Conservation (phyloP, 2,329 filamentous ascomycete species). For the Exophiala mesophila region DNA sequence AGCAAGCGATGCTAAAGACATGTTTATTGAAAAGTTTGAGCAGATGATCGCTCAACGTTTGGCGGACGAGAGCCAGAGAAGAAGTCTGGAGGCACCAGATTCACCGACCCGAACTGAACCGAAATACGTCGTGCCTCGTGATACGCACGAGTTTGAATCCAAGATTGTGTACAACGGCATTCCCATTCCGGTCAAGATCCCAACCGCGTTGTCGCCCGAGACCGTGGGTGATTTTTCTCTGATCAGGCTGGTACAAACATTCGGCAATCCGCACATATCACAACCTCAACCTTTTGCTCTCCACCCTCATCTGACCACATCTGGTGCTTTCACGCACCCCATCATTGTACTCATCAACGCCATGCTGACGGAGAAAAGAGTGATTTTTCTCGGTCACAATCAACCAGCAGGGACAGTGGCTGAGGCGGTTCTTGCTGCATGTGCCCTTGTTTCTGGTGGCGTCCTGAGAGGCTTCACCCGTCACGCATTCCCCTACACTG, state of each 20-base stretch:
- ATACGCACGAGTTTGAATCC: conserved; percentile 97
- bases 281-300: conserved; percentile 77
- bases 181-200: conserved; percentile 93
- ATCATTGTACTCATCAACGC: conserved; percentile 94
- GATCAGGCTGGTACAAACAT: conserved; percentile 94
- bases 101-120: conserved; percentile 56
- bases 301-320: conserved; percentile 90
- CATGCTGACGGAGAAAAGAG: conserved; percentile 88
- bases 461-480: conserved; percentile 90
- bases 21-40: conserved; percentile 97
- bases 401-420: conserved; percentile 93
- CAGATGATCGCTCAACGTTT: conserved; percentile 83
- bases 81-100: conserved; percentile 31
- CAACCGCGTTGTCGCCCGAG: conserved; percentile 87
- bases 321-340: conserved; percentile 82
- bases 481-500: conserved; percentile 96
- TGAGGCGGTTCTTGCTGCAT: conserved; percentile 96
- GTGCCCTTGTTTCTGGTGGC: conserved; percentile 85
- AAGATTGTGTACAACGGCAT: conserved; percentile 94
- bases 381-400: conserved; percentile 94
- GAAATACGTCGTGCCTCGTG: conserved; percentile 73
- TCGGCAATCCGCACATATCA: conserved; percentile 76
- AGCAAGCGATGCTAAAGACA: conserved; percentile 86
- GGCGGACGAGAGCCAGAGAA: conserved; percentile 53
- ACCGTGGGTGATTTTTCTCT: conserved; percentile 97